Conservation (phyloP, 2,329 filamentous ascomycete genomes). For the Penicillium crustosum region DNA sequence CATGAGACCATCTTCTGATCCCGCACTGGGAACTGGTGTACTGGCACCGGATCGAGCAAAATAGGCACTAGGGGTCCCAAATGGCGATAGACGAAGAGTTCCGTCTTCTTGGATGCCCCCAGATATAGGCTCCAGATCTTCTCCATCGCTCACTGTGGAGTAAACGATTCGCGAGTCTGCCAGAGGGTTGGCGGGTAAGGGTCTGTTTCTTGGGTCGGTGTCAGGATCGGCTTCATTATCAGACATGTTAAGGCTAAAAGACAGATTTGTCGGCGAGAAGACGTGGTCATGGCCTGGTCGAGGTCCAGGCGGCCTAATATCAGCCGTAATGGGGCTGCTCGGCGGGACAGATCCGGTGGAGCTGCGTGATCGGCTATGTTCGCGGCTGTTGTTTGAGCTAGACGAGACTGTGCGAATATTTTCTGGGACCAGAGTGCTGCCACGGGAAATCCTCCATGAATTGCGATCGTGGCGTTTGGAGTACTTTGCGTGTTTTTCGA, state of each 20-base stretch:
- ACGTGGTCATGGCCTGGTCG: slow-evolving; percentile 1
- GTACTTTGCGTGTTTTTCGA: slow-evolving; percentile 49
- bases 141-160: slow-evolving; percentile 5
- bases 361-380: slow-evolving; percentile 6
- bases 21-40: neutral
- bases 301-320: slow-evolving; percentile 3
- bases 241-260: neutral
- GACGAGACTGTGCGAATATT: neutral
- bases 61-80: slow-evolving; percentile 7
- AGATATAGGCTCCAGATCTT: neutral
- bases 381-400: slow-evolving; percentile 5
- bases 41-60: slow-evolving; percentile 9
- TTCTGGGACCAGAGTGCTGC: slow-evolving; percentile 22
- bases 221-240: slow-evolving; percentile 2
- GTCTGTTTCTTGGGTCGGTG: neutral
- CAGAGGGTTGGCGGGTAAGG: neutral
- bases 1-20: neutral
- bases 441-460: slow-evolving; percentile 21
- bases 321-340: neutral
- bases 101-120: neutral
- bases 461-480: slow-evolving; percentile 34
- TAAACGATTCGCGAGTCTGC: slow-evolving; percentile 6
- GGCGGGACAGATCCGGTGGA: slow-evolving; percentile 1
- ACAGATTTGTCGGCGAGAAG: neutral
- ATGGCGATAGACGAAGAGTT: slow-evolving; percentile 1